These are phyloP conservation scores for Malus sylvestris DNA, from an alignment of 306 rosid species.

Conservation along the genomic window DNA sequence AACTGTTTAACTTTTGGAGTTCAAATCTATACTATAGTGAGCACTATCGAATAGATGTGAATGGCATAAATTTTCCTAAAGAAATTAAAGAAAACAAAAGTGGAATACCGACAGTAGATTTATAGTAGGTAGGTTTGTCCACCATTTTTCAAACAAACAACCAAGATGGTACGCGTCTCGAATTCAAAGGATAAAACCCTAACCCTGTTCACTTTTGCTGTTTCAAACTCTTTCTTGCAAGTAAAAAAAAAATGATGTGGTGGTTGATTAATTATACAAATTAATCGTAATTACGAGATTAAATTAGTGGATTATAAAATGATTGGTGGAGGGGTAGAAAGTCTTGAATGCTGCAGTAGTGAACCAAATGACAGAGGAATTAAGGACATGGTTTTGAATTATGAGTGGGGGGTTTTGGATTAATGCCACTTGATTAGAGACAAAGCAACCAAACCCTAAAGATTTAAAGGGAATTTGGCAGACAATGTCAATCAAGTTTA, in stretches of 20 bases:
- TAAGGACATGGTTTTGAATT: constrained; percentile 1
- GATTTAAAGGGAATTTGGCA: constrained; percentile 16
- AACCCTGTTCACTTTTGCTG: constrained; percentile 18
- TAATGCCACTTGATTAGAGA: constrained; percentile 22
- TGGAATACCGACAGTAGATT: constrained; percentile 1
- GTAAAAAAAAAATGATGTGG: background rate
- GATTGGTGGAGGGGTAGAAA: background rate
- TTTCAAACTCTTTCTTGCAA: background rate
- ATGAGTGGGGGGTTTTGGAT: constrained; percentile 13
- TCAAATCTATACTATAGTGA: background rate
- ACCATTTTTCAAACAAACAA: constrained; percentile 16
- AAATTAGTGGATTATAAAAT: constrained; percentile 2
- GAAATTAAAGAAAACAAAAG: background rate
- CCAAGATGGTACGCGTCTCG: background rate
- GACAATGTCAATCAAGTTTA: constrained; percentile 15
- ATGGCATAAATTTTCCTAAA: background rate
- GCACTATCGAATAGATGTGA: background rate
- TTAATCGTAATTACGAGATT: background rate
- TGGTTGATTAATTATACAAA: constrained; percentile 1
- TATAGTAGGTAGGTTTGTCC: constrained; percentile 1
- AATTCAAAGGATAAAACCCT: background rate
- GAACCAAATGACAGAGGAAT: background rate
- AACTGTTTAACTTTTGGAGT: background rate
- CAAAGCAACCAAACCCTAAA: constrained; percentile 20
- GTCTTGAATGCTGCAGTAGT: background rate